A percentile compares a stretch with the other conserved stretches of the same genome.
Evolutionary conservation across 1,139 yeast species (phyloP).

Genomic region (Suhomyces bribrorum): DNA sequence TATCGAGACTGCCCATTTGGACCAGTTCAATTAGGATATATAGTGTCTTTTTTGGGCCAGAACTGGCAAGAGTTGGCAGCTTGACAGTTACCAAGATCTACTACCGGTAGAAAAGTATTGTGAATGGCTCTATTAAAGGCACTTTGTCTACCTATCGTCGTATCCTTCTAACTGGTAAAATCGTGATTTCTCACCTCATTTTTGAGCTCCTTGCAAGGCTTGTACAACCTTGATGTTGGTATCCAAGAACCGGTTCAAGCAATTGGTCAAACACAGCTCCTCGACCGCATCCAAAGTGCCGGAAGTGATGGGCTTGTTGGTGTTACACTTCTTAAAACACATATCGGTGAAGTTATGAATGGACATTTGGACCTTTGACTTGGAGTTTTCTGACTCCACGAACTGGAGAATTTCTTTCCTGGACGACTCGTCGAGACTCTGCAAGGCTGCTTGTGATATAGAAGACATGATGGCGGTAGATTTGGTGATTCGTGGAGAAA

Average conservation of each 20-base stretch:
- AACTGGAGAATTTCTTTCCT: slow-evolving; percentile 75
- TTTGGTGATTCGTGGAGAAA: slow-evolving; percentile 1
- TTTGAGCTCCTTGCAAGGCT: slow-evolving; percentile 42
- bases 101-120: no score
- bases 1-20: no score
- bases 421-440: slow-evolving; percentile 66
- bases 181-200: no score
- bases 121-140: no score
- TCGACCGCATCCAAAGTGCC: slow-evolving; percentile 58
- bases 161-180: no score
- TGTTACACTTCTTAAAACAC: slow-evolving; percentile 87
- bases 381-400: slow-evolving; percentile 80
- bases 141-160: no score
- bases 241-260: slow-evolving; percentile 84
- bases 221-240: slow-evolving; percentile 84
- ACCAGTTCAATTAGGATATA: no score
- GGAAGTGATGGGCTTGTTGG: slow-evolving; percentile 47
- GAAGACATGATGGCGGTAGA: slow-evolving; percentile 48
- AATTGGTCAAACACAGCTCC: slow-evolving; percentile 73
- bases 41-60: no score
- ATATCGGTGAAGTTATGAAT: slow-evolving; percentile 85
- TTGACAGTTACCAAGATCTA: no score
- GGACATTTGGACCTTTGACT: slow-evolving; percentile 83
- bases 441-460: slow-evolving; percentile 59
- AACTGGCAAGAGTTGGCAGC: no score